These are phyloP conservation scores for Mrakia gelida DNA, from an alignment of 768 basidiomycete species.

Conservation along the genomic window DNA sequence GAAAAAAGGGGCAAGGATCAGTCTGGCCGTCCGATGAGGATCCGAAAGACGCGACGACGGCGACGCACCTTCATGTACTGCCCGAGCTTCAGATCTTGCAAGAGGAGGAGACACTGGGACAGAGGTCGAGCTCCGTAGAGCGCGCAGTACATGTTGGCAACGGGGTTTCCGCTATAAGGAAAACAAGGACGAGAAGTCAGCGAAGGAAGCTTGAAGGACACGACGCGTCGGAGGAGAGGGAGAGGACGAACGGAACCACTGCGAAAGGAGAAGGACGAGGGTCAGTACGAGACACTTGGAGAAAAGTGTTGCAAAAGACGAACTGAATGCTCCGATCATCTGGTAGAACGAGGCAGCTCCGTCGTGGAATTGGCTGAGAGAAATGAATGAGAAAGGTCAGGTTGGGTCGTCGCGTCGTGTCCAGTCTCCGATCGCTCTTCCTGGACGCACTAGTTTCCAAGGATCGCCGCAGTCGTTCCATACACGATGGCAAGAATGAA, in stretches of 20 bases:
- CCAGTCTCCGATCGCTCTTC: no score
- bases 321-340: conserved; percentile 34
- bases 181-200: no score
- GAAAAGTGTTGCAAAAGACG: no score
- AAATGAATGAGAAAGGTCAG: not conserved
- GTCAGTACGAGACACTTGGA: no score
- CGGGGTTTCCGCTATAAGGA: conserved; percentile 33
- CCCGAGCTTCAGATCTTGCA: conserved; percentile 38
- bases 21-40: no score
- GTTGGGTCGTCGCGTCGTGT: no score
- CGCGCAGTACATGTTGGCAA: conserved; percentile 33
- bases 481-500: conserved; percentile 26
- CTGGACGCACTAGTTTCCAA: conserved; percentile 9
- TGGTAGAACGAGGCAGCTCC: conserved; percentile 32
- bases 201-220: no score
- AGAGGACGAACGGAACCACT: no score
- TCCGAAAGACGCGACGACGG: no score
- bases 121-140: conserved; percentile 37
- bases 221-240: no score
- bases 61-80: conserved; percentile 33
- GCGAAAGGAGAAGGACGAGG: no score
- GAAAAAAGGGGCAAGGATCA: no score
- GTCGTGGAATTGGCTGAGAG: not conserved
- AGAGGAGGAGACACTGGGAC: conserved; percentile 35
- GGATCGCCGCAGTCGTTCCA: conserved; percentile 24